Conservation (phyloP, 495 filamentous ascomycete species). For the Hypoxylon rickii region DNA sequence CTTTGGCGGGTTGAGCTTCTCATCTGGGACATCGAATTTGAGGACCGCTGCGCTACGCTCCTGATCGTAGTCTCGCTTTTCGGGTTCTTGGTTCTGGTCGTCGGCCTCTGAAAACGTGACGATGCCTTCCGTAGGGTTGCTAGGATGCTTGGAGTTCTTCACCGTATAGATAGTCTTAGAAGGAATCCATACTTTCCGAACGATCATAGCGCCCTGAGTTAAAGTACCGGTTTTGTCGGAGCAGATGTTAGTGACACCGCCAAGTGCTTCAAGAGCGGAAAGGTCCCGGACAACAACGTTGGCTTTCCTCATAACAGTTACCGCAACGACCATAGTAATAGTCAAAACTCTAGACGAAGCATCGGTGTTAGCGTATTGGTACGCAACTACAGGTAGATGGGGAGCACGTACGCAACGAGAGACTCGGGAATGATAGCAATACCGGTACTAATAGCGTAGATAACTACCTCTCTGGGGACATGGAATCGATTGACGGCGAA, state of each 20-base stretch:
- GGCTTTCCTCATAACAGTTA: constrained; percentile 73
- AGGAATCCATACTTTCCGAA: constrained; percentile 80
- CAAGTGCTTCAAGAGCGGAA: constrained; percentile 79
- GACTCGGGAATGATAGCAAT: constrained; percentile 76
- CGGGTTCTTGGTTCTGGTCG: constrained; percentile 33
- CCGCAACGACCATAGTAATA: constrained; percentile 78
- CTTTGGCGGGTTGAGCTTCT: constrained; percentile 41
- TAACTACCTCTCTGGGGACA: constrained; percentile 71
- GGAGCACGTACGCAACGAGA: constrained; percentile 58
- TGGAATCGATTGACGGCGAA: constrained; percentile 77
- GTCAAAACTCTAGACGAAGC: constrained; percentile 57
- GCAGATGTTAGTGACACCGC: constrained; percentile 86
- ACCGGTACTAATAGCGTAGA: constrained; percentile 77
- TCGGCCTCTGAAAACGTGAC: constrained; percentile 47
- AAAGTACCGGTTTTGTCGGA: constrained; percentile 88
- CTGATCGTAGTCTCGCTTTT: constrained; percentile 53
- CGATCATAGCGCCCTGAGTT: constrained; percentile 78
- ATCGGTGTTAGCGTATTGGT: neutral
- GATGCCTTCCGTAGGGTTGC: constrained; percentile 60
- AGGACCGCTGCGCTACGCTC: constrained; percentile 57
- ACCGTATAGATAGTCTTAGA: constrained; percentile 60
- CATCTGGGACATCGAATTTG: constrained; percentile 58
- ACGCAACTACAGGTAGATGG: neutral
- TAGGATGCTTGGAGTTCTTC: constrained; percentile 60
- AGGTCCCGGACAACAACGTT: constrained; percentile 80